Base-by-base conservation (phyloP, 768 basidiomycete genomes). In the Boletus patriciae region DNA sequence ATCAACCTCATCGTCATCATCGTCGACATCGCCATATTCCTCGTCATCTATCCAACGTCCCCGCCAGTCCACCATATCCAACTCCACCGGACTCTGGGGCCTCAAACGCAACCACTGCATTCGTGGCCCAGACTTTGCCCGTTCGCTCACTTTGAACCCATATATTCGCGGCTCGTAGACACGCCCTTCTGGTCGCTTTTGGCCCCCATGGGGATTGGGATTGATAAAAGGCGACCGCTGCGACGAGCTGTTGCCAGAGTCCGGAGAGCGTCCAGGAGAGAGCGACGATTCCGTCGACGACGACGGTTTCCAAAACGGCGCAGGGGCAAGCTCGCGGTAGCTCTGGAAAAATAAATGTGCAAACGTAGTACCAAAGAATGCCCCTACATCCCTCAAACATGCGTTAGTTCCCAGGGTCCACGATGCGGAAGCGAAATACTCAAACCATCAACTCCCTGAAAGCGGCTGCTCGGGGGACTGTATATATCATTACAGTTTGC, bases 291-390 rank as follows among this genome's bases (percentile, higher is more conserved):
- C 69, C 0, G 80, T 78, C 15, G 82, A 80, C 3, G 83, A 73
- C 13, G 80, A 77, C n/a, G 85, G 81, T 62, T 89, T 91, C 83
- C 85, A 94, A 76, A 94, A 98, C 3, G 95, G 93, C 25, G 93
- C 92, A 0, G 95, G 91, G 10, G 92, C 86, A n/a, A 95, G 83
- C 70, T 96, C 94, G 25, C 92, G 90, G 76, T 96, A 98, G 60
- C 91, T 94, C 70, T 98, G 94, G 82, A 98, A 98, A 77, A 98
- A 96, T 25, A 99, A 80, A 67, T 98, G 94, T 2, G 95, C 81
- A 72, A 99, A 99, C n/a, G 96, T 98, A 0, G 96, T 98, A 21
- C 97, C 97, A 77, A 99, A 99, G 77, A 98, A 99, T 12, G 97
- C 97, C 60, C 96, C 95, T 98, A 60, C 36, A 58, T 62, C 60